Evolutionary conservation across 1,284 basidiomycete species (phyloP), one percentile per base, ranked within the genome.

Genomic region (Austroboletus niveus): DNA sequence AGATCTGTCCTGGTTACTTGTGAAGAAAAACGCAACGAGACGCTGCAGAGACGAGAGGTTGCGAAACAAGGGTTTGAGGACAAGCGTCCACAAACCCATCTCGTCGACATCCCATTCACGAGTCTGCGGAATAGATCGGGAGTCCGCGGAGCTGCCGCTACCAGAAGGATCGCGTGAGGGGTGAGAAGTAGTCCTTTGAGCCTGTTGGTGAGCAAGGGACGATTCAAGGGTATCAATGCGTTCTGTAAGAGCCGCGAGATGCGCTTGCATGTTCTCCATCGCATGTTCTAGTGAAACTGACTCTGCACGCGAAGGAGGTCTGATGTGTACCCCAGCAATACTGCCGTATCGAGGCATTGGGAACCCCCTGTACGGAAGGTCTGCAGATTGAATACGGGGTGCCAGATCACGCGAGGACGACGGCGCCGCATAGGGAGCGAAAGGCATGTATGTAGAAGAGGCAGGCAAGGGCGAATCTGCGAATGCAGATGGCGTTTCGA

Each of bases 201-300:
- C 69, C 35, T 69, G 65, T 12, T 66, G 66, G 27, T 68, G 69
- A 38, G 70, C 69, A 20, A 77, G 67, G 3, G 78, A 75, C 57
- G 63, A 58, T 58, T 95, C 93, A 17, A 95, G 72, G 7, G 79
- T 76, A 58, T 92, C 87, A 29, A 98, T 75, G 11, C 95, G 85
- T 69, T 98, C 95, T 34, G 87, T 89, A 36, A 98, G 78, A 1
- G 94, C 94, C 1, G 92, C 89, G 8, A 98, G 75, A 52, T 94
- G 92, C 0, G 88, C 86, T 66, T 98, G 95, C 50, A 94, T 82
- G 57, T 82, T 85, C 66, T 94, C 89, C 11, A 96, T 74, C 0
- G 87, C 88, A 48, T 79, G 78, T 64, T 92, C 89, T 43, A 93
- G 72, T 34, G 65, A 53, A 22, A 57, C 36, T 2, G 75, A 69